Conservation (phyloP, 75 land plant genomes). For the Pinus tabuliformis region DNA sequence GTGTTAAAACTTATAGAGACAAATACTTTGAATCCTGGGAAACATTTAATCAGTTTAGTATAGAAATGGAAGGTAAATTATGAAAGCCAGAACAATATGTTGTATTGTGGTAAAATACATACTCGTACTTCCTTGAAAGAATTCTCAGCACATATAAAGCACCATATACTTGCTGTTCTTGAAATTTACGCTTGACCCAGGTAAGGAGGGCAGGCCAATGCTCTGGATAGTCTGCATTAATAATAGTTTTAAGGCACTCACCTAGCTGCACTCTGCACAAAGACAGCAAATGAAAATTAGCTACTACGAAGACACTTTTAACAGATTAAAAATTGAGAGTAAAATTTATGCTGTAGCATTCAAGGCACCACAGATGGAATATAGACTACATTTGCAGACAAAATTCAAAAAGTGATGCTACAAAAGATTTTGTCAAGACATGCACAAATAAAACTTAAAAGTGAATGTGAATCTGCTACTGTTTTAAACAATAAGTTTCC, state of each 20-base stretch:
- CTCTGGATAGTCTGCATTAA: conserved; percentile 93
- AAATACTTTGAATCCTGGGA: background rate
- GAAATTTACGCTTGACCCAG: conserved; percentile 74
- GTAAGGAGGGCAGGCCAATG: conserved; percentile 88
- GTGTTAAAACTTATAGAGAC: background rate
- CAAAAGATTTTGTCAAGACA: background rate
- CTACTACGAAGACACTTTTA: background rate
- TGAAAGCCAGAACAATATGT: too few species aligned
- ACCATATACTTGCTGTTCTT: conserved; percentile 84
- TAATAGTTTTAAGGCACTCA: conserved; percentile 91
- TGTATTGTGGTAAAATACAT: conserved; percentile 17
- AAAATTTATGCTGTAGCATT: background rate
- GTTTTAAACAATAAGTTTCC: too few species aligned
- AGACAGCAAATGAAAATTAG: background rate
- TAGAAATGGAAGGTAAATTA: background rate
- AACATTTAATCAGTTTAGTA: too few species aligned
- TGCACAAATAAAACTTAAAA: too few species aligned
- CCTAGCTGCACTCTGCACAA: conserved; percentile 77
- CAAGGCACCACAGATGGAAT: background rate
- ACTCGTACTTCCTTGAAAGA: conserved; percentile 98
- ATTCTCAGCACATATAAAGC: conserved; percentile 89
- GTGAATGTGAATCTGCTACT: too few species aligned
- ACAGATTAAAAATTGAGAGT: background rate
- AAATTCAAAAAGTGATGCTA: background rate
- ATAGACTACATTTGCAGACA: background rate